Evolutionary conservation across 805 yeast species (phyloP).

Genomic region (Candida peoriensis): DNA sequence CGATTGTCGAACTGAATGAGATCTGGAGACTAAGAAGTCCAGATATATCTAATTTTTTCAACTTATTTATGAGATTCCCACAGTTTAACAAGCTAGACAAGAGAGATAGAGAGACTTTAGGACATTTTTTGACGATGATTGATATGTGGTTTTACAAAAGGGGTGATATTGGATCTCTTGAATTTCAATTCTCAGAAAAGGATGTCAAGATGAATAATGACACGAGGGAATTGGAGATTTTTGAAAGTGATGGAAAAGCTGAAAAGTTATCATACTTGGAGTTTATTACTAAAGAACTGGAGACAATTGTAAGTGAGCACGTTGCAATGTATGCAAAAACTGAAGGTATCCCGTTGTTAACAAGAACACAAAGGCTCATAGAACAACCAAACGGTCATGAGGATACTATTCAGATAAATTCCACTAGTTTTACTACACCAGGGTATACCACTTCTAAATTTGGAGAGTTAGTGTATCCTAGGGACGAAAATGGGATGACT

Average conservation of each 20-base stretch:
- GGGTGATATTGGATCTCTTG: constrained; percentile 7
- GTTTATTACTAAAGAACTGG: constrained; percentile 7
- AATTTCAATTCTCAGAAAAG: constrained; percentile 8
- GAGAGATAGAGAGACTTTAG: not conserved
- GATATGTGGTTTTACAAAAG: constrained; percentile 9
- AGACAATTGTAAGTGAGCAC: constrained; percentile 7
- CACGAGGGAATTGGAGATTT: too few relatives aligned
- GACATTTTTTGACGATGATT: constrained; percentile 6
- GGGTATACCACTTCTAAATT: constrained; percentile 10
- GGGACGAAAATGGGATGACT: constrained; percentile 8
- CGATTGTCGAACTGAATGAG: constrained; percentile 9
- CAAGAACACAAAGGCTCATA: constrained; percentile 5
- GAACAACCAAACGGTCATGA: constrained; percentile 1
- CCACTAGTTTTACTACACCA: constrained; percentile 6
- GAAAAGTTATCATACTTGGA: constrained; percentile 6
- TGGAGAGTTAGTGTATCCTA: constrained; percentile 6
- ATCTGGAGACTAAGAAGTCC: constrained; percentile 10
- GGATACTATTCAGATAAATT: constrained; percentile 9
- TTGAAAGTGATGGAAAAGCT: too few relatives aligned
- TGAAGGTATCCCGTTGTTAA: constrained; percentile 1
- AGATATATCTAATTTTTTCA: constrained; percentile 6
- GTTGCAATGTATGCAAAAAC: constrained; percentile 2
- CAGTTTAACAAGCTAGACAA: not conserved
- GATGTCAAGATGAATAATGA: too few relatives aligned
- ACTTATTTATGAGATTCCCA: constrained; percentile 2